A percentile compares a stretch with the other conserved stretches of the same genome.
These are phyloP conservation scores for Astragalus membranaceus DNA, from an alignment of 306 rosid species.

Conservation along the genomic window DNA sequence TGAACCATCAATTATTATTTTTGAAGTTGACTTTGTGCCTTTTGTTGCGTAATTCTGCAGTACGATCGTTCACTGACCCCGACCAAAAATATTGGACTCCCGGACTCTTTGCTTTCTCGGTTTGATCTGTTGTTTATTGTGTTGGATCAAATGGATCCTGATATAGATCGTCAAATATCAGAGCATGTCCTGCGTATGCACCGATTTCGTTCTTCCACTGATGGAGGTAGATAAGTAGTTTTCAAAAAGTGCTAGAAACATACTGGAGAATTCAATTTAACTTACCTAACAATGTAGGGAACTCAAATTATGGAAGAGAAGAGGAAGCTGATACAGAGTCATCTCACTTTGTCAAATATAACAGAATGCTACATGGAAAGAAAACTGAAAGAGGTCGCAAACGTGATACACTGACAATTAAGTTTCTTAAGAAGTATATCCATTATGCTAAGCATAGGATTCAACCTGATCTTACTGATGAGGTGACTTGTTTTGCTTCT, in stretches of 20 bases:
- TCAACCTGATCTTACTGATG: conserved; percentile 93
- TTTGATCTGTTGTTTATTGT: conserved; percentile 93
- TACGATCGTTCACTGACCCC: conserved; percentile 98
- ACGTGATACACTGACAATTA: conserved; percentile 78
- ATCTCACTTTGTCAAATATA: conserved; percentile 78
- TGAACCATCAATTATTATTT: not conserved
- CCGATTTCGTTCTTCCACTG: conserved; percentile 67
- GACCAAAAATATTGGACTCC: conserved; percentile 96
- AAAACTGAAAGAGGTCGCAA: conserved; percentile 59
- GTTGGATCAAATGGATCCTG: conserved; percentile 99
- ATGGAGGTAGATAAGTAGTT: conserved; percentile 61
- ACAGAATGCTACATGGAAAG: conserved; percentile 91
- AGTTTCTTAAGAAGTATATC: conserved; percentile 91
- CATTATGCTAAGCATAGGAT: conserved; percentile 98
- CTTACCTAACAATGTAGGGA: conserved; percentile 42
- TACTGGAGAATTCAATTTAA: conserved; percentile 9
- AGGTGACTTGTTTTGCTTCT: conserved; percentile 42
- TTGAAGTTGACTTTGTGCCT: not conserved
- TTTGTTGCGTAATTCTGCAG: conserved; percentile 33
- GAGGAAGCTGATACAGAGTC: conserved; percentile 74
- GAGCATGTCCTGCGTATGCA: conserved; percentile 99
- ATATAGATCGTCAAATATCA: conserved; percentile 82
- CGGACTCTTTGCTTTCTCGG: conserved; percentile 96
- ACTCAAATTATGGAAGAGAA: conserved; percentile 75
- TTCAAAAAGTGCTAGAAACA: conserved; percentile 12